These are phyloP conservation scores for Neurospora sp. DNA, from an alignment of 2,329 filamentous ascomycete species.

Conservation along the genomic window DNA sequence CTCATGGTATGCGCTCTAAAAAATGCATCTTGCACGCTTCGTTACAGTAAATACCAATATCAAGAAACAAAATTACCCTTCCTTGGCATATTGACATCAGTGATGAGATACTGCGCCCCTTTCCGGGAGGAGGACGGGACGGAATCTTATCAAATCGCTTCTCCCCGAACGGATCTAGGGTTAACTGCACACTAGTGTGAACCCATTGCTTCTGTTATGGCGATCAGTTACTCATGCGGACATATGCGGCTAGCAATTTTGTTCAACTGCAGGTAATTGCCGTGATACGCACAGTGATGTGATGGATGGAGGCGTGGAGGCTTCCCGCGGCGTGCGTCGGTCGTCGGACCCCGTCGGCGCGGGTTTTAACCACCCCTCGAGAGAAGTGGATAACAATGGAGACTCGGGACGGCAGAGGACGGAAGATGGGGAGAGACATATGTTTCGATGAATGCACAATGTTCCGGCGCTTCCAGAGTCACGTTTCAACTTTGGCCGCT, in stretches of 20 bases:
- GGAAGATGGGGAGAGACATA: background rate
- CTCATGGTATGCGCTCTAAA: background rate
- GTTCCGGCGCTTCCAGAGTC: background rate
- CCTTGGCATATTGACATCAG: background rate
- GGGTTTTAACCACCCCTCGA: background rate
- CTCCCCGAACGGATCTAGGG: background rate
- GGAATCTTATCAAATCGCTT: background rate
- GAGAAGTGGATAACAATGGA: background rate
- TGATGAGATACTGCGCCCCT: background rate
- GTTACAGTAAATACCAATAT: background rate
- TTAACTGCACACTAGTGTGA: background rate
- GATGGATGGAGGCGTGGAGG: background rate
- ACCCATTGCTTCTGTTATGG: background rate
- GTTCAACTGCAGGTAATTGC: background rate
- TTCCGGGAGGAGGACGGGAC: background rate
- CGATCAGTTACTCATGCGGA: background rate
- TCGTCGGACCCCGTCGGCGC: background rate
- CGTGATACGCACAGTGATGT: background rate
- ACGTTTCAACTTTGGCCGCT: background rate
- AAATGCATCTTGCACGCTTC: background rate
- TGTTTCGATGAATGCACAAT: background rate
- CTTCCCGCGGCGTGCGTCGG: background rate
- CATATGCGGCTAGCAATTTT: background rate
- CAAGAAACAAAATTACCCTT: background rate
- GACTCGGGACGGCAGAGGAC: background rate